Evolutionary conservation across 2,329 filamentous ascomycete genomes (phyloP), one percentile per base, ranked within the genome.

Genomic region (Pseudogymnoascus sp.): DNA sequence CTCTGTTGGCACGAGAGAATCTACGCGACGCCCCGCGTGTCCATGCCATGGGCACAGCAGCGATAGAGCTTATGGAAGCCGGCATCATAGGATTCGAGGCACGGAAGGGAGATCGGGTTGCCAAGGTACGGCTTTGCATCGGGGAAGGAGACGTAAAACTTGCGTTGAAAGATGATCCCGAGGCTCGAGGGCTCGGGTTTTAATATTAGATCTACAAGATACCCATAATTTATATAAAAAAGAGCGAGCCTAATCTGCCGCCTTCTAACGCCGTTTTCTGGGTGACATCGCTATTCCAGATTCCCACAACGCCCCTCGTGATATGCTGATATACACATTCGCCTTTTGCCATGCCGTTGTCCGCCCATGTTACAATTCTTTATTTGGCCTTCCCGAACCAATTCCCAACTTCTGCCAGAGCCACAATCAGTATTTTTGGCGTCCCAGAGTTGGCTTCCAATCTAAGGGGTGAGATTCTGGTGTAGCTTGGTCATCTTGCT

Each of bases 131-230:
- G 62, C 79, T 99, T 62, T 86, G 90, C 21, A 87, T 97, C 67
- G 89, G 90, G 10, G 90, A 96, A 64, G 93, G 97, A 70, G 93
- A 99, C 75, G 85, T 99, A 29, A 88, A 88, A 72, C 83, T 91
- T 72, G 94, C 93, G 31, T 86, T 97, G 68, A 86, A 88, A 64
- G 92, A 96, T 67, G 94, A 99, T 76, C 84, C 84, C 6, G 91
- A 97, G 71, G 87, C 95, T 61, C 92, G 87, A 74, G 87, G 64
- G 55, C 65, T 73, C 64, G 72, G 72, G 39, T 71, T 73, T 64
- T 69, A 62, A 61, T 15, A 37, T 61, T 37, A 65, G 55, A 52
- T 65, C 37, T 40, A 40, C 37, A 59, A 60, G 59, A 55, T 60
- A 58, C 31, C 40, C 37, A 60, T 48, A 48, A 35, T 31, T 31